A percentile compares a stretch with the other conserved stretches of the same genome.
Conservation (phyloP, 169 alveolate species). For the Babesia divergens region DNA sequence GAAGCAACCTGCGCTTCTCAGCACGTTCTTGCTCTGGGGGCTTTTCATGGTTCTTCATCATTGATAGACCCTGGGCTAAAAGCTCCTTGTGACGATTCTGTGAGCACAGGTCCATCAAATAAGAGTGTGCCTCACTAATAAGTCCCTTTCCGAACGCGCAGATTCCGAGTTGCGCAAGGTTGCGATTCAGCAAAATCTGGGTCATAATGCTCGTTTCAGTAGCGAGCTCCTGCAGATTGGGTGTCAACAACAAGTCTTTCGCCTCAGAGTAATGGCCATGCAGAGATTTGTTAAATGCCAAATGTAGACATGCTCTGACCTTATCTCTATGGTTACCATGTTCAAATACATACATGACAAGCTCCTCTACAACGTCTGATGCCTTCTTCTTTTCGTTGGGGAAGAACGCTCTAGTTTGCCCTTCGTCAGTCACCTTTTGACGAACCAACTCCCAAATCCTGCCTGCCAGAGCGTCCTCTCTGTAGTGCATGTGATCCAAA, state of each 20-base stretch:
- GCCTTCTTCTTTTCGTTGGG: constrained; percentile 57
- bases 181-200: constrained; percentile 92
- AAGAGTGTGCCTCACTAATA: constrained; percentile 87
- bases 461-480: constrained; percentile 63
- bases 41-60: constrained; percentile 85
- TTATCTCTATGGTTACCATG: constrained; percentile 80
- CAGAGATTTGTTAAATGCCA: constrained; percentile 84
- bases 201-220: constrained; percentile 85
- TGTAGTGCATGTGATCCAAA: constrained; percentile 81
- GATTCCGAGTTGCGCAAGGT: constrained; percentile 92
- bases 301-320: constrained; percentile 82
- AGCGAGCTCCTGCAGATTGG: constrained; percentile 86
- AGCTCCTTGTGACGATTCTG: constrained; percentile 91
- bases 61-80: constrained; percentile 91
- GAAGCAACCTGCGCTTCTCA: constrained; percentile 92
- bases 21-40: constrained; percentile 92
- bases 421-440: constrained; percentile 36
- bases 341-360: constrained; percentile 72
- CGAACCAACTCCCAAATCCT: constrained; percentile 64
- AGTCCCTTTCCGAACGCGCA: constrained; percentile 94
- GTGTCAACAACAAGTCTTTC: constrained; percentile 79
- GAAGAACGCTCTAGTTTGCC: constrained; percentile 18
- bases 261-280: constrained; percentile 88
- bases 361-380: constrained; percentile 63
- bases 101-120: constrained; percentile 89